Base-by-base conservation (phyloP, 1,139 yeast genomes). In the Kurtzmaniella quercitrusa region DNA sequence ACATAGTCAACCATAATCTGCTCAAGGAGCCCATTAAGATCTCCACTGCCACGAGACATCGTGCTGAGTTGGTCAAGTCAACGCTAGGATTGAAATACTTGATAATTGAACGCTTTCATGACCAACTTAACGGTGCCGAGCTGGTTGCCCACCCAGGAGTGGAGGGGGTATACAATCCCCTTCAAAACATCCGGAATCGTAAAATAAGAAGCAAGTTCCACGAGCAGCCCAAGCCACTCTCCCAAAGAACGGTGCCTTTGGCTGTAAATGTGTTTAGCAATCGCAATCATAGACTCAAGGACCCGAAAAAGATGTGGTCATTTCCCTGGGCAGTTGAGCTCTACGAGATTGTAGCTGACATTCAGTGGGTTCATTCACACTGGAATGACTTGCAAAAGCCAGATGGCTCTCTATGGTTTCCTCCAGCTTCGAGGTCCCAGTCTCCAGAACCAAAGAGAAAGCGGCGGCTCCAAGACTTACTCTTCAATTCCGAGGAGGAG, bases 151-250 rank as follows among this genome's bases (percentile, higher is more conserved):
- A 71, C 46, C 70, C 71, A 0, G 72, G 78, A 0, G 76, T 84
- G 1, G 89, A 82, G 48, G 87, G 85, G 1, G 76, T 78, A 2
- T 89, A 84, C 63, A 89, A 89, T 57, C 96, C 96, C 1, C 65
- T 89, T 39, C 96, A 87, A 58, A 75, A 82, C 16, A 78, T 89
- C 33, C 66, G 97, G 48, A 85, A 89, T 59, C 68, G 96, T 44
- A 70, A 72, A 46, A 58, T 82, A 10, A 59, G 74, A 51, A 72
- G 73, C 50, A 76, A 73, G 51, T 66, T 74, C 52, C 65, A 65
- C 37, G 78, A 75, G 41, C 60, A 58, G 43, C 71, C 72, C 14
- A 62, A 62, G 40, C 64, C 65, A 1, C 50, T 71, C 10, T 48
- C 65, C 2, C 53, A 63, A 21, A 65, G 66, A 44, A 59, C 70